phyloP scores from a whole-genome alignment of 139 green algal species.

The Micractinium conductrix region DNA sequence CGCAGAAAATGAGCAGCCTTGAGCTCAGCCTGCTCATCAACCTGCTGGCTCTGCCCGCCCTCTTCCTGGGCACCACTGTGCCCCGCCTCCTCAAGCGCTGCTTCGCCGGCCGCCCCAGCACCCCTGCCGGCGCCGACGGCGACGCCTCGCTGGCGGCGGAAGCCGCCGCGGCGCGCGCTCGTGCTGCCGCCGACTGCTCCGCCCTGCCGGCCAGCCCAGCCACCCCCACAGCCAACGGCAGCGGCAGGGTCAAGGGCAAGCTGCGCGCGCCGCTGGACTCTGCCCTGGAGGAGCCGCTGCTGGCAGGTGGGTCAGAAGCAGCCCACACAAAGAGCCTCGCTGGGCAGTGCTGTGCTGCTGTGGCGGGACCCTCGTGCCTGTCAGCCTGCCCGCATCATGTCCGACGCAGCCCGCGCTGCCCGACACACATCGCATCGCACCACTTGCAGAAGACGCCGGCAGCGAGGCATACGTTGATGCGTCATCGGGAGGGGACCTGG shows the following conservation, averaged over 20 bases:
- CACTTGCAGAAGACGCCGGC: neutral
- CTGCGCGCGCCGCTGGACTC: neutral
- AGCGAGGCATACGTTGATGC: no score
- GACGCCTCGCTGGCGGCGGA: no score
- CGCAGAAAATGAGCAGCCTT: conserved; percentile 20
- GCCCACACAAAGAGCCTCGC: no score
- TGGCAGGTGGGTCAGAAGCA: no score
- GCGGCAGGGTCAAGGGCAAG: neutral
- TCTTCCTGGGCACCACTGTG: conserved; percentile 12
- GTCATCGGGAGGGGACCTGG: no score
- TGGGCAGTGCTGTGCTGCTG: no score
- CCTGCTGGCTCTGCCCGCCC: conserved; percentile 6
- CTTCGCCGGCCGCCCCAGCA: neutral
- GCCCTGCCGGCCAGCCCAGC: neutral
- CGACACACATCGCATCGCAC: no score
- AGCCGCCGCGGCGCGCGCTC: no score
- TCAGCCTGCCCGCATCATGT: no score
- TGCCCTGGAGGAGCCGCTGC: conserved; percentile 1
- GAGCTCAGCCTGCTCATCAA: conserved; percentile 32
- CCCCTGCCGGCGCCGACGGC: neutral
- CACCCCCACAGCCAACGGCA: no score
- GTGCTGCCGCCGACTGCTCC: neutral
- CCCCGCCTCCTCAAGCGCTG: neutral
- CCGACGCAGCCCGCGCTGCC: no score
- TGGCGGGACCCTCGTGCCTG: no score